A percentile compares a stretch with the other conserved stretches of the same genome.
Evolutionary conservation across 176 grass and related monocot genomes (phyloP).

Genomic region (Pontederia paniculata): DNA sequence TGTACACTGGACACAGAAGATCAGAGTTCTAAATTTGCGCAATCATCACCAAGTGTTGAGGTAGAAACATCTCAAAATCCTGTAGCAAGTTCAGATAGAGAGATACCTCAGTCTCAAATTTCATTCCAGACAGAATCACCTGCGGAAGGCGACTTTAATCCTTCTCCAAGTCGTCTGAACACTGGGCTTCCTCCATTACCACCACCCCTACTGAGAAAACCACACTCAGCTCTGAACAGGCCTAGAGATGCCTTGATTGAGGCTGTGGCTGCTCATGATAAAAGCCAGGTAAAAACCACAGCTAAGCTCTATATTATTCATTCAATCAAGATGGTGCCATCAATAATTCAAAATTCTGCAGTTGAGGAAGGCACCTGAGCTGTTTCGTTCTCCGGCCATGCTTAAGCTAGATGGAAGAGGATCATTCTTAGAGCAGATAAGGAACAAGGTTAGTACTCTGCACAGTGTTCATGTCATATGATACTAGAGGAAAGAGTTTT

Average conservation of each 20-base stretch:
- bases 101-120: neutral
- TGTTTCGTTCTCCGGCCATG: slow-evolving; percentile 45
- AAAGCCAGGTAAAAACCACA: slow-evolving; percentile 44
- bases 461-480: neutral
- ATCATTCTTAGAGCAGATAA: slow-evolving; percentile 70
- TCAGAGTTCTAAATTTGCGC: neutral
- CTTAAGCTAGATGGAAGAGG: slow-evolving; percentile 33
- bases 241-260: slow-evolving; percentile 54
- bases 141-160: neutral
- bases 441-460: slow-evolving; percentile 53
- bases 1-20: neutral
- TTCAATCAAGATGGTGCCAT: no score
- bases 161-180: neutral
- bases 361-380: slow-evolving; percentile 33
- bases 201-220: slow-evolving; percentile 14
- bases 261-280: slow-evolving; percentile 60
- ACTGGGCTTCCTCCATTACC: neutral
- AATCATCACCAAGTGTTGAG: neutral
- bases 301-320: no score
- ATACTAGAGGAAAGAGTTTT: slow-evolving; percentile 4
- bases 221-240: slow-evolving; percentile 22
- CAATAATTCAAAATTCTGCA: neutral
- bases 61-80: neutral
- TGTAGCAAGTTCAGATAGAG: neutral
- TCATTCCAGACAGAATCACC: neutral